These are phyloP conservation scores for Hura crepitans DNA, from an alignment of 441 rosid species.

Conservation along the genomic window DNA sequence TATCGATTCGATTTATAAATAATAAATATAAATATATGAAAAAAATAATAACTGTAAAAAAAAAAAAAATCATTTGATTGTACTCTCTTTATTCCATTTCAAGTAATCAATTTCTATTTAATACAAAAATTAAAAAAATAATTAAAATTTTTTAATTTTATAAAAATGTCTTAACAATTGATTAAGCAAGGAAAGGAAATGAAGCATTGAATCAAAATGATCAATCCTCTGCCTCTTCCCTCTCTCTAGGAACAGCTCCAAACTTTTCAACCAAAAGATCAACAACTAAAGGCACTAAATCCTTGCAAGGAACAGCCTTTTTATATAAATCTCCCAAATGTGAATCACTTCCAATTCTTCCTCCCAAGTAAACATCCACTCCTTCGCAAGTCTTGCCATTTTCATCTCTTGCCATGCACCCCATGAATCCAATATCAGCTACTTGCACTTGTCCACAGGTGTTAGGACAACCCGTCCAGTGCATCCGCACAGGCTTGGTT, in stretches of 20 bases:
- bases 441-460: conserved; percentile 91
- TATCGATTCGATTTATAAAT: no score
- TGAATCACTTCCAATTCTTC: conserved; percentile 79
- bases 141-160: no score
- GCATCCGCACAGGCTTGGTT: conserved; percentile 65
- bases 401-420: conserved; percentile 81
- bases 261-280: conserved; percentile 67
- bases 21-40: no score
- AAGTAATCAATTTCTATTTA: no score
- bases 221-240: conserved; percentile 80
- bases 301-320: conserved; percentile 79
- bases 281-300: conserved; percentile 71
- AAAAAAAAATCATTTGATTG: no score
- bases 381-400: conserved; percentile 71
- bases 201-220: conserved; percentile 9
- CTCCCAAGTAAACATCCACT: conserved; percentile 76
- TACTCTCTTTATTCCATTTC: no score
- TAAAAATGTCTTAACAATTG: no score
- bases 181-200: no score
- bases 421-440: conserved; percentile 95
- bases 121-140: no score
- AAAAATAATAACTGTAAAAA: no score
- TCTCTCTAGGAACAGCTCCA: conserved; percentile 79
- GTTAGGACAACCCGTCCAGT: conserved; percentile 98
- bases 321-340: conserved; percentile 70